Conservation (phyloP, 73 alveolate species). For the Effrenium voratum region DNA sequence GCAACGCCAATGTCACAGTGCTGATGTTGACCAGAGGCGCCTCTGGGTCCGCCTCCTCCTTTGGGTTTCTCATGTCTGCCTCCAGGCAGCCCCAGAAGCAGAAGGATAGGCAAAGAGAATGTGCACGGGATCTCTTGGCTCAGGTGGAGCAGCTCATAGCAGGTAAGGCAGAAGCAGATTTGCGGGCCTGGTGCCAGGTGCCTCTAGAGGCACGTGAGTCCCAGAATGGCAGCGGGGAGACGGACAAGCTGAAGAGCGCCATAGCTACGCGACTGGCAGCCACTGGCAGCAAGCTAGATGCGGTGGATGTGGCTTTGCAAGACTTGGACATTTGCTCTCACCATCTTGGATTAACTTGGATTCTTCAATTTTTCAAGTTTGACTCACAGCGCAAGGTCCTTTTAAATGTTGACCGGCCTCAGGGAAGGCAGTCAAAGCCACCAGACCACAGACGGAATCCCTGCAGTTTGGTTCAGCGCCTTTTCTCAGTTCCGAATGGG, state of each 20-base stretch:
- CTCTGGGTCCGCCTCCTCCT: conserved; percentile 48
- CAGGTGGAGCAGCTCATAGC: conserved; percentile 74
- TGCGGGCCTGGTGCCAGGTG: conserved; percentile 72
- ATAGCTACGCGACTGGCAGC: conserved; percentile 18
- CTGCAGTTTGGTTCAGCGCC: too few species aligned
- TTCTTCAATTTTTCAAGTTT: too few species aligned
- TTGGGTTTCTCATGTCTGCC: conserved; percentile 48
- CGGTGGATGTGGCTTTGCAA: conserved; percentile 31
- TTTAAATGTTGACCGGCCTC: too few species aligned
- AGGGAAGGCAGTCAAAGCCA: too few species aligned
- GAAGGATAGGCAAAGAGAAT: conserved; percentile 71
- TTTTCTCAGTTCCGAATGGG: too few species aligned
- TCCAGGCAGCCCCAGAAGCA: conserved; percentile 48
- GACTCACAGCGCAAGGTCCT: too few species aligned
- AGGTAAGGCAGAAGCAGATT: conserved; percentile 40
- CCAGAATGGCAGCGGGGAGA: not conserved
- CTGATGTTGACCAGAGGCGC: conserved; percentile 47
- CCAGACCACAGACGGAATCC: too few species aligned
- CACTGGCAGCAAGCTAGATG: conserved; percentile 54
- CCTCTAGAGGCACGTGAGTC: too few species aligned
- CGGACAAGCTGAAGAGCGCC: conserved; percentile 25
- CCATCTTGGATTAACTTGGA: too few species aligned
- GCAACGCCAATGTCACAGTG: conserved; percentile 61
- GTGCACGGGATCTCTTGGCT: conserved; percentile 40
- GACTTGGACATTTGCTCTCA: too few species aligned